Conservation (phyloP, 1,284 basidiomycete genomes). For the Boletus semigastroideus region DNA sequence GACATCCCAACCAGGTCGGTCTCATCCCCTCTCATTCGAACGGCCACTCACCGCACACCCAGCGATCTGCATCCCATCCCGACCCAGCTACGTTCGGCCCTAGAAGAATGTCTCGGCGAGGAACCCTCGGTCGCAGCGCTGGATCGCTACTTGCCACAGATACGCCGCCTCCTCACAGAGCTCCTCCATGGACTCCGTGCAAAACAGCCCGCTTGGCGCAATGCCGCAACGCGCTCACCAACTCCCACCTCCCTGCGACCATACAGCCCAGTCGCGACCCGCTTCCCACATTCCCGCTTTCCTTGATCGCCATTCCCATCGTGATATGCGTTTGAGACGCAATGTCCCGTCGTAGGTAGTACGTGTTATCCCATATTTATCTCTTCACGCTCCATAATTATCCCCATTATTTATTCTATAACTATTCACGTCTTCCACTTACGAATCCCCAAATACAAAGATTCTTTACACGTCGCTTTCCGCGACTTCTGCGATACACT, state of each 20-base stretch:
- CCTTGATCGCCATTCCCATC: constrained; percentile 6
- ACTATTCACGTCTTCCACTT: no score
- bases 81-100: constrained; percentile 73
- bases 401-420: no score
- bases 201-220: constrained; percentile 74
- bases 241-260: constrained; percentile 2
- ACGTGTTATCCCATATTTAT: background rate
- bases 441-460: no score
- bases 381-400: no score
- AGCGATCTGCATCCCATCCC: constrained; percentile 84
- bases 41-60: background rate
- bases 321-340: constrained; percentile 14
- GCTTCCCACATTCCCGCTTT: constrained; percentile 2
- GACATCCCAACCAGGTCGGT: constrained; percentile 81
- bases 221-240: constrained; percentile 8
- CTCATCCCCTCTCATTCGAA: background rate
- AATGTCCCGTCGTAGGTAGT: background rate
- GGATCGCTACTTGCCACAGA: constrained; percentile 74
- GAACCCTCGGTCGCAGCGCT: constrained; percentile 74
- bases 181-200: constrained; percentile 82
- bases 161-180: constrained; percentile 78
- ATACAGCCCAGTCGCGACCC: background rate
- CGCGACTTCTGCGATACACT: constrained; percentile 55
- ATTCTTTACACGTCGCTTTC: no score
- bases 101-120: constrained; percentile 88